Percentiles rank a stretch among this genome's conserved stretches.
These are phyloP conservation scores for Eimeria maxima DNA, from an alignment of 169 alveolate species.

Conservation along the genomic window DNA sequence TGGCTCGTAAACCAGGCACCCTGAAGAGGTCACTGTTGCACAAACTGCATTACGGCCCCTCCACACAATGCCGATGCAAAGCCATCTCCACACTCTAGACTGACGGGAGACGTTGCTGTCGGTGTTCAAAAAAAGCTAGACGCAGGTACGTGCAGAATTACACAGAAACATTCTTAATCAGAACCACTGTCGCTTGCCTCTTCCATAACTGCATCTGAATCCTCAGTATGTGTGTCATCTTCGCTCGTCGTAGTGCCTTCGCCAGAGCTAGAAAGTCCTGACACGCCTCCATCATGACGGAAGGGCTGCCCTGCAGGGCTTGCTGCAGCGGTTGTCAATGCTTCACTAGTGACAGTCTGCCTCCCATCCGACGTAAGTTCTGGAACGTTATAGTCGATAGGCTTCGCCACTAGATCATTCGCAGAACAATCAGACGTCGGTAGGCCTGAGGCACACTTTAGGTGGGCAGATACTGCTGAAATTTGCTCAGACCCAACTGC, in stretches of 20 bases:
- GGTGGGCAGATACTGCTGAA: neutral
- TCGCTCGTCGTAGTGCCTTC: slow-evolving; percentile 71
- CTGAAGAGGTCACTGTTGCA: neutral
- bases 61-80: neutral
- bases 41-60: neutral
- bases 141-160: neutral
- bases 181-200: slow-evolving; percentile 55
- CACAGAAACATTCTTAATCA: slow-evolving; percentile 4
- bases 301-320: neutral
- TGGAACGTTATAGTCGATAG: neutral
- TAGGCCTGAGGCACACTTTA: neutral
- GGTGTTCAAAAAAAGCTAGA: neutral
- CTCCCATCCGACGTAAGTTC: neutral
- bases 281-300: neutral
- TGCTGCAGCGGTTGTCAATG: neutral
- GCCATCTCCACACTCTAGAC: neutral
- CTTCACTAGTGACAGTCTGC: neutral
- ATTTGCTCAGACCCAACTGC: neutral
- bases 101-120: neutral
- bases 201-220: slow-evolving; percentile 51
- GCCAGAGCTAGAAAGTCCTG: slow-evolving; percentile 30
- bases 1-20: neutral
- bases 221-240: slow-evolving; percentile 36
- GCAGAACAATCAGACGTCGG: neutral
- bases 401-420: neutral